Evolutionary conservation across 352 stramenopile species (phyloP).

Genomic region (Pelagophyceae sp.): DNA sequence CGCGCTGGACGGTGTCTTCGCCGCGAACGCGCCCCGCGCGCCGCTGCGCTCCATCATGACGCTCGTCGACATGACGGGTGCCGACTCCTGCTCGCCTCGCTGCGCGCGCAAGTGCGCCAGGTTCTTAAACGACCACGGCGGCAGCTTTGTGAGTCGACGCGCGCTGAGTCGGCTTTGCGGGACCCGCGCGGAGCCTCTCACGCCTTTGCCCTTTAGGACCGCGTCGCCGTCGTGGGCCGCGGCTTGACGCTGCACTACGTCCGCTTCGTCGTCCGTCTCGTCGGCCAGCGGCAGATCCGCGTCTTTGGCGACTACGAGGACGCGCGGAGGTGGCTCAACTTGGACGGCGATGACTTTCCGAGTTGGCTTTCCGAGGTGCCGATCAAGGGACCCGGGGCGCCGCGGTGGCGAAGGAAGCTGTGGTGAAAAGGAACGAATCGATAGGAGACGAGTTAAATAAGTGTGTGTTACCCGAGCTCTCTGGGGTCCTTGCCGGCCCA

Average conservation of each 20-base stretch:
- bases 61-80: constrained; percentile 12
- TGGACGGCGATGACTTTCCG: no score
- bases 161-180: background rate
- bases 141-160: background rate
- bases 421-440: no score
- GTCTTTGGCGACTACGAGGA: constrained; percentile 25
- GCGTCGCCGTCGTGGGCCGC: background rate
- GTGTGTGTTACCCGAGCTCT: no score
- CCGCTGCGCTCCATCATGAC: background rate
- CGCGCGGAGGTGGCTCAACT: background rate
- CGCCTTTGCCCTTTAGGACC: background rate
- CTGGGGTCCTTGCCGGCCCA: no score
- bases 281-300: background rate
- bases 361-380: no score
- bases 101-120: background rate
- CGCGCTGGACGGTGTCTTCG: background rate
- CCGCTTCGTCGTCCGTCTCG: background rate
- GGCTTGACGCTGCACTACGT: constrained; percentile 1
- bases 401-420: no score
- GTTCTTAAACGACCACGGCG: background rate
- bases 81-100: background rate
- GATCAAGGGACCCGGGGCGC: no score
- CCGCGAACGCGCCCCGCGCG: background rate
- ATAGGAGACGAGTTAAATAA: no score
- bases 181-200: background rate